Percentiles rank a stretch among this genome's conserved stretches.
Evolutionary conservation across 108 stramenopile genomes (phyloP).

Genomic region (Cyclotella atomus): DNA sequence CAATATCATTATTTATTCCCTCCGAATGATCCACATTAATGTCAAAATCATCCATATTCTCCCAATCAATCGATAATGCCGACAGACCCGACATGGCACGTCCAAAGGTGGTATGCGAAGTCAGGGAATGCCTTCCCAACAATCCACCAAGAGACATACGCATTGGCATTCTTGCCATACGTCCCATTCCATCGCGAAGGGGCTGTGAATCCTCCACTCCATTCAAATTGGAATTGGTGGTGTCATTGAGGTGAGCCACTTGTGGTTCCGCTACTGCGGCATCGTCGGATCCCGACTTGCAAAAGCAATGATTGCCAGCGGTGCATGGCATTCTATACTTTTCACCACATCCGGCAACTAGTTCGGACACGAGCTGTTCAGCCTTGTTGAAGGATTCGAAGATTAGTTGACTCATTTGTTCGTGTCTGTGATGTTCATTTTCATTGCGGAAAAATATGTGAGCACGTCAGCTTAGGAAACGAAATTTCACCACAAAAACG

Average conservation of each 20-base stretch:
- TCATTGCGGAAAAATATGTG: too few relatives aligned
- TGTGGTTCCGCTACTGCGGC: too few relatives aligned
- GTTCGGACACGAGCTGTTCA: constrained; percentile 57
- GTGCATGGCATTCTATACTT: constrained; percentile 63
- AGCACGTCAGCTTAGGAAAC: too few relatives aligned
- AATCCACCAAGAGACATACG: constrained; percentile 44
- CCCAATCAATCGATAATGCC: constrained; percentile 89
- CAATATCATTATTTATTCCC: constrained; percentile 80
- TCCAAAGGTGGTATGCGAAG: constrained; percentile 74
- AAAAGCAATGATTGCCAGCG: constrained; percentile 60
- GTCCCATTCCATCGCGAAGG: background rate
- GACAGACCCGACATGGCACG: constrained; percentile 90
- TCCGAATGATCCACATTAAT: constrained; percentile 88
- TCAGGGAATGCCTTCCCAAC: constrained; percentile 46
- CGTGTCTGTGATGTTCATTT: constrained; percentile 73
- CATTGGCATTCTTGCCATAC: constrained; percentile 10
- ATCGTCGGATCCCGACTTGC: constrained; percentile 20
- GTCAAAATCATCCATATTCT: constrained; percentile 93
- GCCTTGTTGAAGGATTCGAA: constrained; percentile 75
- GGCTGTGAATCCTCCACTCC: constrained; percentile 3
- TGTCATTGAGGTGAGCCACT: too few relatives aligned
- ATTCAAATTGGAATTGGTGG: background rate
- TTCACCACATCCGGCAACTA: constrained; percentile 60
- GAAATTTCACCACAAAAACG: background rate
- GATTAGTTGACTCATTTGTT: constrained; percentile 74